Evolutionary conservation across 192 early-diverging fungal species (phyloP).

Genomic region (Mycoemilia scoparia): DNA sequence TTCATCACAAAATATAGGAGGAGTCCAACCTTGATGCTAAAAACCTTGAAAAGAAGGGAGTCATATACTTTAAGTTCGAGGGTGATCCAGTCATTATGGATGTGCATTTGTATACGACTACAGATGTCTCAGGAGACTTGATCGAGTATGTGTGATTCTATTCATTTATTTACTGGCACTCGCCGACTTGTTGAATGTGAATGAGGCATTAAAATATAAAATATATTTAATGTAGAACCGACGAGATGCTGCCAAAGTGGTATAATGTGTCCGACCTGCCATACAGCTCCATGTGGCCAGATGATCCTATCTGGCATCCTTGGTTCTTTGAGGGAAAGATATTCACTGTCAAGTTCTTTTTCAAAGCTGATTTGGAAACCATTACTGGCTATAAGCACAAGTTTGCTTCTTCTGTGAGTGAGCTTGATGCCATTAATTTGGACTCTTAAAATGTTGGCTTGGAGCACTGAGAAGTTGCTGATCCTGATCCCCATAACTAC

Average conservation of each 20-base stretch:
- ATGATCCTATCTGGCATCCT: constrained; percentile 49
- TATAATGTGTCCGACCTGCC: constrained; percentile 36
- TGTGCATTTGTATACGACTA: constrained; percentile 38
- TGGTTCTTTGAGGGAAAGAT: constrained; percentile 15
- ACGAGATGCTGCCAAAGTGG: constrained; percentile 66
- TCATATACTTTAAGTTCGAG: constrained; percentile 47
- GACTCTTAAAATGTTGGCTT: no score
- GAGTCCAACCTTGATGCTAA: constrained; percentile 30
- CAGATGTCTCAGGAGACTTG: constrained; percentile 24
- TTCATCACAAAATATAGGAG: constrained; percentile 11
- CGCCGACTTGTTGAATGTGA: background rate
- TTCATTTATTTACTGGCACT: background rate
- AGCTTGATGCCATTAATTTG: no score
- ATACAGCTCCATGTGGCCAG: constrained; percentile 52
- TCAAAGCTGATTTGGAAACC: constrained; percentile 19
- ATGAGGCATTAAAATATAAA: no score
- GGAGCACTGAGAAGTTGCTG: no score
- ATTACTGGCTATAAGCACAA: constrained; percentile 10
- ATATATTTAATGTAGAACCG: constrained; percentile 19
- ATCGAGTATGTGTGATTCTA: constrained; percentile 30
- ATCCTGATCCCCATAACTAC: no score
- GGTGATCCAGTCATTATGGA: constrained; percentile 40
- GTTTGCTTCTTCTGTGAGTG: no score
- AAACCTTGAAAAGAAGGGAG: constrained; percentile 26
- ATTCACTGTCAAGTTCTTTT: constrained; percentile 32